Evolutionary conservation across 2,329 filamentous ascomycete species (phyloP), one percentile per base, ranked within the genome.

Genomic region (Pseudocercospora pini-densiflorae): DNA sequence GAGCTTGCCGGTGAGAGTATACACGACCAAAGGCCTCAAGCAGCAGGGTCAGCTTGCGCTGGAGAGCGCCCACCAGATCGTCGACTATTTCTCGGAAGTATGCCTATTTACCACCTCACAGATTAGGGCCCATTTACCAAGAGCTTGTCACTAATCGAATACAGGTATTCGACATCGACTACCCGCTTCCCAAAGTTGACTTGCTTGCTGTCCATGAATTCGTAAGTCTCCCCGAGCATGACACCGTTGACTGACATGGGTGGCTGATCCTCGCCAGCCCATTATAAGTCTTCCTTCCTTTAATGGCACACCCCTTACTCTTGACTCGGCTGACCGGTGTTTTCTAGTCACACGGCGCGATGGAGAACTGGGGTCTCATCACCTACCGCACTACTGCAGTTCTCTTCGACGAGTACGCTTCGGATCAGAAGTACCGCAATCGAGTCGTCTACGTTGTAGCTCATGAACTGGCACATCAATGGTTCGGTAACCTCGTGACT

Each of bases 331-430:
- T 86, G 75, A 86, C 78, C 75, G 60, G 68, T 73, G 74, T 61
- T 71, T 21, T 77, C 70, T 81, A 87, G 85, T 86, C 84, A 75
- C 84, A 87, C 78, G 91, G 92, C 54, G 93, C 93, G 72, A 96
- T 96, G 92, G 94, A 97, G 83, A 96, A 96, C 78, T 97, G 94
- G 94, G 94, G 94, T 72, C 85, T 99, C 62, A 93, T 99, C 65
- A 98, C 95, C 33, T 99, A 98, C 82, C 75, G 77, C 71, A 97
- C 94, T 10, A 98, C 94, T 10, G 94, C 95, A 59, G 91, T 99
- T 29, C 86, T 99, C n/a, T 99, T 95, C 76, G 94, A 99, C 75
- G 93, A 97, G 79, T 89, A 93, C 77, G 92, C 90, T 58, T 97
- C 94, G 0, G 94, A 97, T 77, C 89, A 92, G 49, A 89, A 90